Percentiles rank a stretch among this genome's conserved stretches.
These are phyloP conservation scores for Prunus mume DNA, from an alignment of 306 rosid species.

Conservation along the genomic window DNA sequence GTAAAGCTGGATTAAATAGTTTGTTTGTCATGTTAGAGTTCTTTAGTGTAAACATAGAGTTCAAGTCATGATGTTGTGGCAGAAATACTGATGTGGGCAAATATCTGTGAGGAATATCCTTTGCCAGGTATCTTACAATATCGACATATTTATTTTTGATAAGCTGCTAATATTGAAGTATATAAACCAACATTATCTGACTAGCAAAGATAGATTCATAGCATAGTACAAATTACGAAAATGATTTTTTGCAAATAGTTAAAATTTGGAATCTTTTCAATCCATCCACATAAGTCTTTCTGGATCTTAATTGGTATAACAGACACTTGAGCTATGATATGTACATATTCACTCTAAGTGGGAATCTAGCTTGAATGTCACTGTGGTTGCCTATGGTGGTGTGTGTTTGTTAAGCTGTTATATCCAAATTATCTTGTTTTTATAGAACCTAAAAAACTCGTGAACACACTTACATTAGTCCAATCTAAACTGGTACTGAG, in stretches of 20 bases:
- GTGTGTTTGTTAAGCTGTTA: too few relatives aligned
- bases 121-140: slow-evolving; percentile 62
- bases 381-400: too few relatives aligned
- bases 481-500: too few relatives aligned
- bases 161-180: background rate
- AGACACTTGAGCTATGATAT: background rate
- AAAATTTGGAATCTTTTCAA: too few relatives aligned
- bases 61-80: slow-evolving; percentile 29
- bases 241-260: too few relatives aligned
- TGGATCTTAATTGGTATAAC: too few relatives aligned
- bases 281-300: too few relatives aligned
- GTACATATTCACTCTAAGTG: background rate
- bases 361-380: too few relatives aligned
- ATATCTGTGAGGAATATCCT: slow-evolving; percentile 74
- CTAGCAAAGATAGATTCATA: background rate
- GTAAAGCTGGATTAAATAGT: slow-evolving; percentile 31
- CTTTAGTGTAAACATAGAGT: slow-evolving; percentile 8
- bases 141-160: background rate
- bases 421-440: too few relatives aligned
- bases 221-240: too few relatives aligned
- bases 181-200: background rate
- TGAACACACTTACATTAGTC: too few relatives aligned
- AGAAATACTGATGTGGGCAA: slow-evolving; percentile 81
- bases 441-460: too few relatives aligned
- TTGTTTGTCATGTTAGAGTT: slow-evolving; percentile 18